Conservation (phyloP, 169 alveolate species). For the Eimeria acervulina region DNA sequence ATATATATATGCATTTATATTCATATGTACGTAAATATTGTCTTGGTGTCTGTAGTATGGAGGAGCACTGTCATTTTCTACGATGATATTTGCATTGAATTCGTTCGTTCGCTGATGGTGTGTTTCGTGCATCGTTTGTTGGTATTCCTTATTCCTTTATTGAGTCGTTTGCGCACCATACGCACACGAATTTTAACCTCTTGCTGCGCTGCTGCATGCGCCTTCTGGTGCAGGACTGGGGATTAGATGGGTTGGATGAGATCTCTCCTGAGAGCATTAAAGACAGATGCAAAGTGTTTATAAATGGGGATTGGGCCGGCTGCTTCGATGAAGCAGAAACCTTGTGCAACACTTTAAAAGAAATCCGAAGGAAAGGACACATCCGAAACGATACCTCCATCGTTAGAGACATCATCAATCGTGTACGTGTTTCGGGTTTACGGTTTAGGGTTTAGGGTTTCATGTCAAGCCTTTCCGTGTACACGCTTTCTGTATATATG, state of each 20-base stretch:
- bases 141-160: no score
- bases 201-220: not conserved
- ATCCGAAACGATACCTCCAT: conserved; percentile 98
- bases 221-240: conserved; percentile 91
- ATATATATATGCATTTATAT: no score
- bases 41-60: no score
- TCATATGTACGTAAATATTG: no score
- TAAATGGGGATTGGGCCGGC: conserved; percentile 97
- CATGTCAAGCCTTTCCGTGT: no score
- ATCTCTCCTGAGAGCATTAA: conserved; percentile 88
- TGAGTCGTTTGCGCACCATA: no score
- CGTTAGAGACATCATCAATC: conserved; percentile 95
- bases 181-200: no score
- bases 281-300: conserved; percentile 85
- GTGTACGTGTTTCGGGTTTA: conserved; percentile 74
- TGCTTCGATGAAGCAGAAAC: conserved; percentile 95
- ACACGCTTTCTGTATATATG: no score
- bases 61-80: no score
- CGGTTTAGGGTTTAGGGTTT: no score
- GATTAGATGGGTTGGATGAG: conserved; percentile 86
- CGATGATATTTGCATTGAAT: no score
- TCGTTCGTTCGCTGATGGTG: no score
- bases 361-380: conserved; percentile 95
- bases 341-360: conserved; percentile 92
- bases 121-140: not conserved